Base-by-base conservation (phyloP, 352 stramenopile species). In the Phytopythium montanum region DNA sequence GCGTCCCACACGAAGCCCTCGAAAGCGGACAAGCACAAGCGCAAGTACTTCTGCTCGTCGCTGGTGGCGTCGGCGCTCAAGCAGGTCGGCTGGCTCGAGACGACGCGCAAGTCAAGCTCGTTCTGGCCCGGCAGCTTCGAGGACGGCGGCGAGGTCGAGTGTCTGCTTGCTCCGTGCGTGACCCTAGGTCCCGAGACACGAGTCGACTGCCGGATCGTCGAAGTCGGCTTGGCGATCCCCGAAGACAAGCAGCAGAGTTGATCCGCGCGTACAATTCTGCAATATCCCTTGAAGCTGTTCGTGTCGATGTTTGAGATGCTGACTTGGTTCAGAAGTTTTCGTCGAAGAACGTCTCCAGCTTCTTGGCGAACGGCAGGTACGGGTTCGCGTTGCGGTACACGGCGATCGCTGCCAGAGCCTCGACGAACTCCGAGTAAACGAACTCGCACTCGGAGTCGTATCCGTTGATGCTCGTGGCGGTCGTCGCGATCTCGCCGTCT, bases 21-120 rank as follows among this genome's bases (percentile, higher is more conserved):
- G 23, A 54, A 65, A 44, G 56, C 53, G 13, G 39, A 68, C 29
- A 51, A 44, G 25, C 59, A 54, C 26, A 85, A 87, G 60, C 79
- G 76, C 42, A 93, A 93, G 66, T 95, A 92, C 55, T 93, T 95
- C 71, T 95, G 85, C 56, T 95, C 85, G 16, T 91, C 83, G 38
- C 70, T 95, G 12, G 85, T 81, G 14, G 85, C 85, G 6, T 80
- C 83, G n/a, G 77, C 83, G 13, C 77, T 90, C 50, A 92, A 92
- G 58, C 72, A 93, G 18, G 31, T 95, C 7, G 83, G 83, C 0
- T 95, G 85, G 85, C 61, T 95, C 33, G 50, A 87, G 8, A 91
- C 81, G 1, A 86, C 61, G 23, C 78, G 80, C 18, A 85, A 79
- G 29, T 75, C 79, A 6, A 92, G 75, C 34, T 90, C 88, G 34